Base-by-base conservation (phyloP, 805 yeast species). In the Ogataea zsoltii region DNA sequence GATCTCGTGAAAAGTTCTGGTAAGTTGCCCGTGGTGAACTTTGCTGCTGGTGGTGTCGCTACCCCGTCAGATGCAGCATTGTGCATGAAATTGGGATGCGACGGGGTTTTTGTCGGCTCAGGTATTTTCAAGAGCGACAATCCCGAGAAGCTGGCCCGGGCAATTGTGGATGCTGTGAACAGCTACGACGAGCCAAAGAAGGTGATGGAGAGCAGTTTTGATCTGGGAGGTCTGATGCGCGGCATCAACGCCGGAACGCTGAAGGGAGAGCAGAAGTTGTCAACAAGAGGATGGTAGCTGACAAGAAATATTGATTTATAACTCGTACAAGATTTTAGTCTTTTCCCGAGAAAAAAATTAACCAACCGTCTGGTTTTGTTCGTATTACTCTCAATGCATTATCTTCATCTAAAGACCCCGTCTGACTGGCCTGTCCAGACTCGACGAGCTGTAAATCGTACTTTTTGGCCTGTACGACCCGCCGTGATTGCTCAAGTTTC, bases 1-100 rank as follows among this genome's bases (percentile, higher is more conserved):
- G 67, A 73, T 38, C 67, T 76, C 50, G 70, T 80, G 41, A 73
- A 72, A 35, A 69, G 71, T 51, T 64, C 68, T 9, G 88, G 88
- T 26, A 79, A 80, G 57, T 73, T 86, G 50, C 91, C 91, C 1
- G 95, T 86, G 35, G 94, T 87, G 44, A 86, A 85, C 69, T 86
- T 86, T 61, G 92, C 94, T 33, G 94, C 94, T 23, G 95, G 95
- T 34, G 95, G 95, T 48, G 84, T 86, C 41, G 94, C 95, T 9
- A 84, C 95, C 11, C 95, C 95, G 28, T 82, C 91, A 7, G 95
- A 86, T 65, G 95, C 95, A 19, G 94, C 94, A 16, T 68, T 87
- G 52, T 80, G 88, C 65, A 86, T 87, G 89, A 85, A 82, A 60
- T 67, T 83, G 50, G 89, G 89, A n/a, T 80, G 85, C 57, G 89